Evolutionary conservation across 2,329 filamentous ascomycete genomes (phyloP).

Genomic region (Penicillium sp.): DNA sequence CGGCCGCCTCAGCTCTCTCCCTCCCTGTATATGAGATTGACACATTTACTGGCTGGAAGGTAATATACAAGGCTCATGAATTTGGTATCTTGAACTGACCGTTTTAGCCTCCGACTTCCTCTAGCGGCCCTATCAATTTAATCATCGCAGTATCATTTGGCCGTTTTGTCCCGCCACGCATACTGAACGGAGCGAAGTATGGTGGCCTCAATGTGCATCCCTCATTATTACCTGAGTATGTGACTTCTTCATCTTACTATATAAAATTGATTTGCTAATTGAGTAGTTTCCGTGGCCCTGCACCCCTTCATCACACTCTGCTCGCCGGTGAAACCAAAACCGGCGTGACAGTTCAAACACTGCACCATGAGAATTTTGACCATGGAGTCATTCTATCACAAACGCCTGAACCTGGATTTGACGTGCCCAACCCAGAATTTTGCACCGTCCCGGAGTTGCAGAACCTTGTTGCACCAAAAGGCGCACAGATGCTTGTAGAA

Average conservation of each 20-base stretch:
- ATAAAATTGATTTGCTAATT: neutral
- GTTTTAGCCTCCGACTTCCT: slow-evolving; percentile 55
- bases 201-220: slow-evolving; percentile 94
- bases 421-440: slow-evolving; percentile 50
- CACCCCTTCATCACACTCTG: slow-evolving; percentile 84
- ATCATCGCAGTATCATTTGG: slow-evolving; percentile 94
- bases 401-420: slow-evolving; percentile 58
- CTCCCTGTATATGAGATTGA: slow-evolving; percentile 74
- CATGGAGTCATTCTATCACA: slow-evolving; percentile 75
- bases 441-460: slow-evolving; percentile 56
- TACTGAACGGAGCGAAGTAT: slow-evolving; percentile 71
- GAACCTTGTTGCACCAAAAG: slow-evolving; percentile 61
- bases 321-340: slow-evolving; percentile 62
- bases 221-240: slow-evolving; percentile 80
- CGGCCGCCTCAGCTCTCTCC: slow-evolving; percentile 62
- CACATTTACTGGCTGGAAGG: slow-evolving; percentile 80
- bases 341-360: slow-evolving; percentile 84
- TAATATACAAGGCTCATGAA: slow-evolving; percentile 42
- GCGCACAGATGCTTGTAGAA: slow-evolving; percentile 69
- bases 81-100: slow-evolving; percentile 21
- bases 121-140: slow-evolving; percentile 63
- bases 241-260: slow-evolving; percentile 1
- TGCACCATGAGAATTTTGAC: slow-evolving; percentile 77
- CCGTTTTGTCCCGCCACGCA: slow-evolving; percentile 76
- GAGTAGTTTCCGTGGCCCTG: slow-evolving; percentile 74